Percentiles rank a stretch among this genome's conserved stretches.
These are phyloP conservation scores for Pichia sp. DNA, from an alignment of 1,139 yeast genomes.

Conservation along the genomic window DNA sequence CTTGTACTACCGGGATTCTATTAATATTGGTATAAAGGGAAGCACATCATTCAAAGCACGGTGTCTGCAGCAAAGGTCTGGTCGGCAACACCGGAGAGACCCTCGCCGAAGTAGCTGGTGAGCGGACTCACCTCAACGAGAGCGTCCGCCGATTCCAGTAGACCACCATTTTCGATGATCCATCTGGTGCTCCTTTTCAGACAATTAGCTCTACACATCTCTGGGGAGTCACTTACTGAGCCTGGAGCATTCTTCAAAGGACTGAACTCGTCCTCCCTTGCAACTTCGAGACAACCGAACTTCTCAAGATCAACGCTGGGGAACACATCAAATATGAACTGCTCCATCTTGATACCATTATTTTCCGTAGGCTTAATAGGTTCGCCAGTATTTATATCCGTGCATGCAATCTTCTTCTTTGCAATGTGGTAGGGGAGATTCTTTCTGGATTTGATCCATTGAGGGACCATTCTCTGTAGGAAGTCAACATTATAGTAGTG, in stretches of 20 bases:
- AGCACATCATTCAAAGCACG: too few relatives aligned
- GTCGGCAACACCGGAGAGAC: too few relatives aligned
- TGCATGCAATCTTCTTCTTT: conserved; percentile 62
- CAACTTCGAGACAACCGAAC: conserved; percentile 92
- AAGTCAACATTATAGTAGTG: conserved; percentile 86
- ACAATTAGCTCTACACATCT: conserved; percentile 64
- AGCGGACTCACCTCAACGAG: conserved; percentile 73
- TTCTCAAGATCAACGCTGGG: conserved; percentile 64
- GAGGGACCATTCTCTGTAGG: conserved; percentile 49
- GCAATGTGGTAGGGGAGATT: conserved; percentile 91
- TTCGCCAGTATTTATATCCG: conserved; percentile 41
- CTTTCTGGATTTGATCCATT: conserved; percentile 63
- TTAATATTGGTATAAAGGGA: too few relatives aligned
- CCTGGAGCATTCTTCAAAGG: conserved; percentile 93
- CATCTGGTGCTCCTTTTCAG: conserved; percentile 70
- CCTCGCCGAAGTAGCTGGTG: conserved; percentile 83
- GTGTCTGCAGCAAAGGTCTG: too few relatives aligned
- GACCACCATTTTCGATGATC: conserved; percentile 65
- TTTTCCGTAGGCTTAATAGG: conserved; percentile 58
- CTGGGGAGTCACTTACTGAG: conserved; percentile 75
- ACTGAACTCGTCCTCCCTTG: conserved; percentile 76
- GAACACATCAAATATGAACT: conserved; percentile 94
- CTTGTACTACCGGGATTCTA: too few relatives aligned
- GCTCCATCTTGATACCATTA: conserved; percentile 93
- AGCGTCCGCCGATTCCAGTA: conserved; percentile 36